phyloP scores from a whole-genome alignment of 495 filamentous ascomycete species.

The Aspergillus sclerotioniger region DNA sequence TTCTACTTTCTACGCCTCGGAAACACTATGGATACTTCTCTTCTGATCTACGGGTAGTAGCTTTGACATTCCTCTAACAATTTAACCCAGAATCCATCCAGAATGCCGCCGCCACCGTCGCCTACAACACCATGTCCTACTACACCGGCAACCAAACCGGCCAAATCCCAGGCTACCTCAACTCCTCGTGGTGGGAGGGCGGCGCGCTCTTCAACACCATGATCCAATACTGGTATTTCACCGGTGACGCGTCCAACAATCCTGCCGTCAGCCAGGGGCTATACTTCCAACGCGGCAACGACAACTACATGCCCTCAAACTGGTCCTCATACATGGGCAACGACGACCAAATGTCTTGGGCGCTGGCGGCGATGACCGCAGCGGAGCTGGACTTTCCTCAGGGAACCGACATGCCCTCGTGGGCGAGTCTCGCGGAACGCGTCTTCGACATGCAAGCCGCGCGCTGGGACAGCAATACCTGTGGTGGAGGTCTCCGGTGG shows the following conservation, averaged over 20 bases:
- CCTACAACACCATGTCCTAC: constrained; percentile 61
- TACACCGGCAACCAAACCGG: constrained; percentile 63
- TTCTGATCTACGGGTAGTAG: too few species aligned
- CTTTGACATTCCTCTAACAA: too few species aligned
- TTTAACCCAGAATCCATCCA: constrained; percentile 66
- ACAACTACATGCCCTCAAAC: constrained; percentile 63
- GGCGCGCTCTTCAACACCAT: constrained; percentile 71
- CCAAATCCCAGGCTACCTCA: constrained; percentile 62
- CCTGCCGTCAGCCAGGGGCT: constrained; percentile 57
- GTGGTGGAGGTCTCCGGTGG: constrained; percentile 79
- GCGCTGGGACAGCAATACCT: constrained; percentile 65
- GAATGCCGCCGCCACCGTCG: constrained; percentile 57
- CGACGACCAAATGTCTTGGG: constrained; percentile 85
- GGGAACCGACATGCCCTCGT: constrained; percentile 52
- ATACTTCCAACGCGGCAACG: constrained; percentile 63
- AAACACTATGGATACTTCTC: too few species aligned
- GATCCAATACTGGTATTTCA: constrained; percentile 78
- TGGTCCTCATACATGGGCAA: constrained; percentile 56
- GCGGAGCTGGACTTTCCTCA: constrained; percentile 72
- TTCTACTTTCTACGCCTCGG: too few species aligned
- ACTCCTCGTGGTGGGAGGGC: constrained; percentile 69
- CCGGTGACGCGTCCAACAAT: constrained; percentile 71
- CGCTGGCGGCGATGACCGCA: constrained; percentile 67
- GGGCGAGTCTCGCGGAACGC: constrained; percentile 57
- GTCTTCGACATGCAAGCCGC: constrained; percentile 63